Conservation (phyloP, 2,329 filamentous ascomycete genomes). For the Calcarisporium arbuscula region DNA sequence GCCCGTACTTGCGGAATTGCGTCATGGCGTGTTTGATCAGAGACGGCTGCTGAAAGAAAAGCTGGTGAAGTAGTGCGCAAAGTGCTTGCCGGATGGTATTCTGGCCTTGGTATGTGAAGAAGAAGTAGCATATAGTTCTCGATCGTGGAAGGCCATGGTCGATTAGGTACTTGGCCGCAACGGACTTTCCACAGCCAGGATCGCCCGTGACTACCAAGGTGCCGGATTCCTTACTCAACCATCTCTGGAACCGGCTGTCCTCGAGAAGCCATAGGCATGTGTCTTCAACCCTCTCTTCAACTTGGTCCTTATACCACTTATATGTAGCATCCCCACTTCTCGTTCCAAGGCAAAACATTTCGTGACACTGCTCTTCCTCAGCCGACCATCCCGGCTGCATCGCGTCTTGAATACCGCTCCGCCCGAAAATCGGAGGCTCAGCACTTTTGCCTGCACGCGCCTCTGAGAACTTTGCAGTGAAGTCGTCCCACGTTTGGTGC, state of each 20-base stretch:
- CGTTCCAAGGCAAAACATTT: slow-evolving; percentile 10
- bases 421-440: too few relatives aligned
- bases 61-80: slow-evolving; percentile 34
- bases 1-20: slow-evolving; percentile 18
- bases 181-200: slow-evolving; percentile 33
- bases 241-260: slow-evolving; percentile 21
- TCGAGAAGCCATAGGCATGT: slow-evolving; percentile 27
- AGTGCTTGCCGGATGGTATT: slow-evolving; percentile 26
- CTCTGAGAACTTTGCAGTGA: too few relatives aligned
- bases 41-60: slow-evolving; percentile 23
- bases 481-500: too few relatives aligned
- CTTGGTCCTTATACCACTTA: slow-evolving; percentile 21
- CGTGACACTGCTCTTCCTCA: slow-evolving; percentile 9
- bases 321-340: slow-evolving; percentile 14
- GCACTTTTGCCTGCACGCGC: too few relatives aligned
- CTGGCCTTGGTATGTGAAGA: slow-evolving; percentile 34
- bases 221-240: slow-evolving; percentile 19
- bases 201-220: slow-evolving; percentile 30
- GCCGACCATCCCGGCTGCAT: background rate
- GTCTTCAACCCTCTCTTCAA: slow-evolving; percentile 9
- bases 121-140: slow-evolving; percentile 33
- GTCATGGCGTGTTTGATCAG: slow-evolving; percentile 26
- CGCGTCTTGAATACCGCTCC: too few relatives aligned
- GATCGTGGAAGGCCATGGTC: slow-evolving; percentile 16
- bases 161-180: slow-evolving; percentile 26